phyloP scores from a whole-genome alignment of 83 land plant species.

The Thuja plicata region DNA sequence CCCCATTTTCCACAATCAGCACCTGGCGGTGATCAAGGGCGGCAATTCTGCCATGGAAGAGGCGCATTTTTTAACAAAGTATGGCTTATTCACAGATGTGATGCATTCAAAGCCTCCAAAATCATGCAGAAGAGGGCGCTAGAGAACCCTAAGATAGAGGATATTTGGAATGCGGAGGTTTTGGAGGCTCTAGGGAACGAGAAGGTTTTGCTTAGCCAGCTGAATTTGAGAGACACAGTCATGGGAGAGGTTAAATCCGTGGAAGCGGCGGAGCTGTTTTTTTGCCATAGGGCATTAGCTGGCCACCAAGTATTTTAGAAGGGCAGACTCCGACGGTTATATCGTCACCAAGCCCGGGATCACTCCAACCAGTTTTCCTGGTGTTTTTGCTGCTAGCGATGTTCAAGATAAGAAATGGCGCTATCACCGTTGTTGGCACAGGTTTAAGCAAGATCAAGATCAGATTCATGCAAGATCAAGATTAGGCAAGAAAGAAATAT shows the following conservation, averaged over 20 bases:
- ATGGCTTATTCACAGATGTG: conserved; percentile 80
- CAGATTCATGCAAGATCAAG: no score
- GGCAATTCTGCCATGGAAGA: conserved; percentile 99
- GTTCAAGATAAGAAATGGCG: conserved; percentile 98
- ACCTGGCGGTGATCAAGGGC: conserved; percentile 91
- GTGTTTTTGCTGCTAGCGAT: conserved; percentile 99
- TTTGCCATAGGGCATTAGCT: conserved; percentile 99
- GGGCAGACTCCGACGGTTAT: conserved; percentile 90
- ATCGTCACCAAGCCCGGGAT: conserved; percentile 88
- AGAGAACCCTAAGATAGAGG: conserved; percentile 84
- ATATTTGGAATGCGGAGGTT: conserved; percentile 80
- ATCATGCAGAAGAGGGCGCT: conserved; percentile 89
- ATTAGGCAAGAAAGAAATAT: no score
- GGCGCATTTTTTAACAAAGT: conserved; percentile 86
- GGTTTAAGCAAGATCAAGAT: no score
- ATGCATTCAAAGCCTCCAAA: conserved; percentile 85
- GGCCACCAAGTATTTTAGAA: conserved; percentile 86
- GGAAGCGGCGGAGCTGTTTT: conserved; percentile 81
- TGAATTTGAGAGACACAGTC: conserved; percentile 70
- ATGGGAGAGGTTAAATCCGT: conserved; percentile 58
- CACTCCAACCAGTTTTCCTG: conserved; percentile 79
- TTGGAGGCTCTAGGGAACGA: conserved; percentile 68
- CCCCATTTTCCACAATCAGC: conserved; percentile 81
- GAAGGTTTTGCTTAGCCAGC: conserved; percentile 46
- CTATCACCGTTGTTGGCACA: conserved; percentile 96